Evolutionary conservation across 306 rosid genomes (phyloP), one percentile per base, ranked within the genome.

Genomic region (Fagus crenata): DNA sequence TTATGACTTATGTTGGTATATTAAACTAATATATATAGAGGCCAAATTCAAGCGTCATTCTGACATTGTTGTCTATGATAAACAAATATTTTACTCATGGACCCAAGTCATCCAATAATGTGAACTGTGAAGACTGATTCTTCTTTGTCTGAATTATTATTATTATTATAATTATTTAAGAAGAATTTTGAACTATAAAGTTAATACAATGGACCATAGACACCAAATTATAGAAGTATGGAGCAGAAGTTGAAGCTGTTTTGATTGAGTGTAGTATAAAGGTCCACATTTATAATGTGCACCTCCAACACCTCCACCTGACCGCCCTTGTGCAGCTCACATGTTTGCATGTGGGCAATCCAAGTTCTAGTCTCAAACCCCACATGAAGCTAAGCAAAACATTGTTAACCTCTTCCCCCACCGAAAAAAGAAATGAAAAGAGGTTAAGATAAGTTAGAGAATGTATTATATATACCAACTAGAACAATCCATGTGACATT

Each of bases 331-430:
- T 77, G 84, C 80, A 61, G 46, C 71, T 87, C 93, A 92, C 95
- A 83, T 92, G 91, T 81, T 53, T 74, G 81, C 97, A 88, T 85
- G 89, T 90, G 95, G 86, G 89, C 33, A 73, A 74, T 78, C 83
- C 80, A 63, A 70, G 61, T 65, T 40, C 77, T 76, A 53, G 71
- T 80, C 86, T 53, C 75, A 18, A 46, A 54, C 7, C 86, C 84
- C 82, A 88, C 92, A 85, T 82, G 87, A 84, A 9, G 51, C 51
- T 46, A 81, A 78, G 51, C 82, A 80, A 75, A 28, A 65, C 5
- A 13, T 56, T 54, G 53, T 71, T 46, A 60, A 54, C 22, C 14
- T 46, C 11, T 46, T 46, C 51, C 53, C 49, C 78, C 64, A 71
- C 67, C 58, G 58, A 22, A 39, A 32, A 49, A 2, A 64, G 15